Evolutionary conservation across 140 eudicot genomes (phyloP), one percentile per base, ranked within the genome.

Genomic region (Flaveria floridana): DNA sequence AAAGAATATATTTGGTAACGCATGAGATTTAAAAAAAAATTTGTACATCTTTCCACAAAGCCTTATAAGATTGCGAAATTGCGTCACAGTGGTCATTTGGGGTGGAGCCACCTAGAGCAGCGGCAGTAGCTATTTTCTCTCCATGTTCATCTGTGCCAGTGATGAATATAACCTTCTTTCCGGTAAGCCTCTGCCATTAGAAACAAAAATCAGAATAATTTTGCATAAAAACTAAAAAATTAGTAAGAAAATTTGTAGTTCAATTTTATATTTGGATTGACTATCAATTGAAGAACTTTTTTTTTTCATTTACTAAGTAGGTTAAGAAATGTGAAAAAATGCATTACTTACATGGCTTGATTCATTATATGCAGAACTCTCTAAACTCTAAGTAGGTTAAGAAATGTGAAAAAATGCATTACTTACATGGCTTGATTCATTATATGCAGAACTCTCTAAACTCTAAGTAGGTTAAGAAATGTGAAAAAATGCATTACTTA

Each of bases 81-180:
- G 68, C 42, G 77, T 88, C 92, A 79, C 99, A 94, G 75, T 94
- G 99, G 75, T 85, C 89, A 30, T 74, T 84, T 20, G 97, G 99
- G 65, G 81, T 87, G 72, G 95, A 85, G 69, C 95, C 96, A 61
- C 76, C 47, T 61, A 96, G 86, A 70, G 90, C 89, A 6, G 99
- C 97, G 0, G 99, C 97, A 56, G 88, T 91, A 48, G 99, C 99
- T 78, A 94, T 94, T 85, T 94, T 94, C 71, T 94, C 99, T 59
- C 99, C 99, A 79, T 91, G 99, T 84, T 94, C 99, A 79, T 94
- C 97, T 25, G 96, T 94, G 62, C 99, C 99, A 18, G 97, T 90
- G 41, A 94, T 80, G 78, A 94, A 94, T 80, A 91, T 84, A 75
- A 94, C 97, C 80, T 88, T 88, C 80, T 90, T 94, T 63, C 91